Percentiles rank a stretch among this genome's conserved stretches.
These are phyloP conservation scores for Trypanosomatidae sp. DNA, from an alignment of 208 protist genomes.

Conservation along the genomic window DNA sequence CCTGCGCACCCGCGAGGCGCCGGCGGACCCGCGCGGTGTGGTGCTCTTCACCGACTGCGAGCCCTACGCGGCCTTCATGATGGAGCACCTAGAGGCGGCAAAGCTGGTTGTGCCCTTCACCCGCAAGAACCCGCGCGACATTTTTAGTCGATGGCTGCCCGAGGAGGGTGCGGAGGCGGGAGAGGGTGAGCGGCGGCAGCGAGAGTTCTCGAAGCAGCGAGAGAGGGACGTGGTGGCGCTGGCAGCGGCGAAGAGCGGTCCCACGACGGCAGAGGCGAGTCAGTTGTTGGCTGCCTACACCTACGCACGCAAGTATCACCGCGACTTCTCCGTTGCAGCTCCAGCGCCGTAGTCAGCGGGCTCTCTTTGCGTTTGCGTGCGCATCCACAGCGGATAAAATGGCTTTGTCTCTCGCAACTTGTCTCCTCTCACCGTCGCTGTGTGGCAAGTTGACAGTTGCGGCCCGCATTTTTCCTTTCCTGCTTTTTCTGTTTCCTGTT, in stretches of 20 bases:
- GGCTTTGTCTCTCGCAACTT: too few species aligned
- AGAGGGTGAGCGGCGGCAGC: slow-evolving; percentile 1
- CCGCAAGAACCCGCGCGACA: slow-evolving; percentile 57
- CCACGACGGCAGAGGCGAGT: slow-evolving; percentile 13
- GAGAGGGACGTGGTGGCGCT: slow-evolving; percentile 17
- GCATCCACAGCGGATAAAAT: too few species aligned
- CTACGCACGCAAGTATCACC: slow-evolving; percentile 27
- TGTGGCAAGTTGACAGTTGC: too few species aligned
- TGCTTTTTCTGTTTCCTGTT: too few species aligned
- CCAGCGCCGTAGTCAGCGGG: too few species aligned
- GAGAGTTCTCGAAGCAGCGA: slow-evolving; percentile 24
- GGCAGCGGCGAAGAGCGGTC: slow-evolving; percentile 24
- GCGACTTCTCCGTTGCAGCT: too few species aligned
- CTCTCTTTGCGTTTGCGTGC: too few species aligned
- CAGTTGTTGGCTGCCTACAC: slow-evolving; percentile 12
- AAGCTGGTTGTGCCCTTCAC: slow-evolving; percentile 80
- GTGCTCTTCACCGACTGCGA: slow-evolving; percentile 77
- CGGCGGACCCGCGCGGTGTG: slow-evolving; percentile 65
- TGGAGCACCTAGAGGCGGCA: slow-evolving; percentile 82
- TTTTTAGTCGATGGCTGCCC: slow-evolving; percentile 48
- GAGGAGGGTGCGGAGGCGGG: not conserved
- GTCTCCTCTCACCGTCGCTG: too few species aligned
- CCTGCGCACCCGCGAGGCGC: slow-evolving; percentile 26
- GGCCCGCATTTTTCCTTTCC: too few species aligned
- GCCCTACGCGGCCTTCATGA: slow-evolving; percentile 78